These are phyloP conservation scores for Perilla frutescens DNA, from an alignment of 257 asterid genomes.

Conservation along the genomic window DNA sequence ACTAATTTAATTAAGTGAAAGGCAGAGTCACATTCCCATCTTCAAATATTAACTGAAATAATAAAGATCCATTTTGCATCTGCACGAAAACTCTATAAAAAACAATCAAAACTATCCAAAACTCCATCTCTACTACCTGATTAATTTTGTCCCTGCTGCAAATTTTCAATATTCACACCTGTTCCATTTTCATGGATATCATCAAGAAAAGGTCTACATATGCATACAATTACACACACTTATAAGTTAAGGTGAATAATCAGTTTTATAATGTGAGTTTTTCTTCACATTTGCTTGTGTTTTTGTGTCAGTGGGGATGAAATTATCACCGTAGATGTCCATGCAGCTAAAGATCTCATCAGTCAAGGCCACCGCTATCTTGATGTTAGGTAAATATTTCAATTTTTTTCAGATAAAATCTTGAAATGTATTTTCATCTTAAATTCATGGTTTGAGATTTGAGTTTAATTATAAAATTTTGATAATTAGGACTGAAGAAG, in stretches of 20 bases:
- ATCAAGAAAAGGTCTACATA: slow-evolving; percentile 34
- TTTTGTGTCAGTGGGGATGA: slow-evolving; percentile 48
- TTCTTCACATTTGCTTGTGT: slow-evolving; percentile 26
- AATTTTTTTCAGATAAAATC: neutral
- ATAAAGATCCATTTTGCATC: neutral
- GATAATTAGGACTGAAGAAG: slow-evolving; percentile 76
- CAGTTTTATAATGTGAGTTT: neutral
- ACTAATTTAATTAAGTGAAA: slow-evolving; percentile 23
- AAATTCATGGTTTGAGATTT: neutral
- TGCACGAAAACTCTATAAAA: slow-evolving; percentile 27
- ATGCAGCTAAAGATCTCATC: slow-evolving; percentile 62
- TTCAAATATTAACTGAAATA: neutral
- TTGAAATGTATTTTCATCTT: neutral
- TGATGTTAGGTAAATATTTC: slow-evolving; percentile 72
- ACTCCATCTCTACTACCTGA: neutral
- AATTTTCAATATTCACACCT: slow-evolving; percentile 9
- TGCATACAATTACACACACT: neutral
- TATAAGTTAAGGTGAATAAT: neutral
- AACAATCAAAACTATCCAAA: neutral
- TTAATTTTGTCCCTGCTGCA: neutral
- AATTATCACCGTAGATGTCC: slow-evolving; percentile 67
- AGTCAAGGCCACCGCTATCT: slow-evolving; percentile 59
- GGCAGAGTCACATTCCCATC: slow-evolving; percentile 26
- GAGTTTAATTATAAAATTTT: neutral
- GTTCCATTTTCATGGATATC: slow-evolving; percentile 35